A percentile compares a stretch with the other conserved stretches of the same genome.
These are phyloP conservation scores for Rhodamnia argentea DNA, from an alignment of 345 rosid genomes.

Conservation along the genomic window DNA sequence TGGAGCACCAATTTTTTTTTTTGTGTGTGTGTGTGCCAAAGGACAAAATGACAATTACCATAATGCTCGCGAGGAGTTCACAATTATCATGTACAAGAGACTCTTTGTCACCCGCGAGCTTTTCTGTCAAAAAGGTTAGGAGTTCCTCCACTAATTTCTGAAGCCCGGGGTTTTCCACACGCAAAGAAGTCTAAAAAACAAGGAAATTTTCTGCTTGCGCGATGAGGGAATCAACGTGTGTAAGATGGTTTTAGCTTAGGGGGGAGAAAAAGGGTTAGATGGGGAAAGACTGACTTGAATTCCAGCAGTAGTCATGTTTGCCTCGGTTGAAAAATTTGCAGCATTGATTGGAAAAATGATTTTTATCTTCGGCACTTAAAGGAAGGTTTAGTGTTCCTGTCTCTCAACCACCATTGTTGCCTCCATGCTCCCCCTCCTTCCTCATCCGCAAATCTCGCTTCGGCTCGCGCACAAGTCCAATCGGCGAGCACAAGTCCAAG, in stretches of 20 bases:
- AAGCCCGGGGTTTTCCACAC: not conserved
- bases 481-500: too few relatives aligned
- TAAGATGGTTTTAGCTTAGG: not conserved
- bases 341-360: not conserved
- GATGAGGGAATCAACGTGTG: not conserved
- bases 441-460: not conserved
- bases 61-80: not conserved
- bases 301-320: fast-evolving
- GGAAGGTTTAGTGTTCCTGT: not conserved
- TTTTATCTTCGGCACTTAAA: not conserved
- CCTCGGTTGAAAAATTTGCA: not conserved
- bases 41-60: not conserved
- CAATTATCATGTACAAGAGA: not conserved
- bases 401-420: not conserved
- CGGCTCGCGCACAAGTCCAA: not conserved
- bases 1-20: not conserved
- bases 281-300: not conserved
- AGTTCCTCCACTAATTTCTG: not conserved
- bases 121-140: not conserved
- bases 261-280: not conserved
- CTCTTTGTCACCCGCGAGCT: not conserved
- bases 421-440: not conserved
- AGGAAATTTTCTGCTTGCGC: not conserved
- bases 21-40: too few relatives aligned
- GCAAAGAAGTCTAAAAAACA: not conserved